Percentiles rank a stretch among this genome's conserved stretches.
Conservation (phyloP, 805 yeast species). For the Saccharomycopsis amapae region DNA sequence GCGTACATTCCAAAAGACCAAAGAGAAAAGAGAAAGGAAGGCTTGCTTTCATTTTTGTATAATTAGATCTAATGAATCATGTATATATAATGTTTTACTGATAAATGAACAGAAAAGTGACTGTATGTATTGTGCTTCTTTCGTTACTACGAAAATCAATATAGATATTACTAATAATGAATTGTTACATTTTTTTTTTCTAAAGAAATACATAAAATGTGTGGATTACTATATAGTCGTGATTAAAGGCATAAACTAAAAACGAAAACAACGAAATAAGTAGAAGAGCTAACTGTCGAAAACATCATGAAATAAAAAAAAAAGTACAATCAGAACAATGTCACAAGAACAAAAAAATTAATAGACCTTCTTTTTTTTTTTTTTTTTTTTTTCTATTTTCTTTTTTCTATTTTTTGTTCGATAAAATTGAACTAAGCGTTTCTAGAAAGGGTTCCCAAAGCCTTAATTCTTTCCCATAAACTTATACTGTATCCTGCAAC, state of each 20-base stretch:
- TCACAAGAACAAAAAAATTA: background rate
- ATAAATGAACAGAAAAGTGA: no score
- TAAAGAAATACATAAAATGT: no score
- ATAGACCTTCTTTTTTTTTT: background rate
- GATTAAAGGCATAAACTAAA: no score
- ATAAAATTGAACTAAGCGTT: conserved; percentile 10
- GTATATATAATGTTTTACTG: no score
- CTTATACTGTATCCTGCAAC: conserved; percentile 77
- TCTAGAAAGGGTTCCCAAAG: conserved; percentile 43
- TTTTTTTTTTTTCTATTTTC: background rate
- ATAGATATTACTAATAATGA: background rate
- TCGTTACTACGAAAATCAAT: no score
- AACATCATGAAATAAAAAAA: background rate
- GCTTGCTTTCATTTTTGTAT: conserved; percentile 41
- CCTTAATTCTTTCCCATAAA: conserved; percentile 58
- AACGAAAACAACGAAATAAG: background rate
- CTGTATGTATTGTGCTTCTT: no score
- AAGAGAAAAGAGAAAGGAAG: conserved; percentile 55
- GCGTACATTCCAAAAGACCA: conserved; percentile 68
- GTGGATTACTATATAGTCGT: no score
- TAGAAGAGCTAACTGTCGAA: background rate
- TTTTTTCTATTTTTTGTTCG: background rate
- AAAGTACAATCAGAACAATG: background rate
- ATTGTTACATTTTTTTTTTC: background rate
- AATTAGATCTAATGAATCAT: conserved; percentile 2